A percentile compares a stretch with the other conserved stretches of the same genome.
Conservation (phyloP, 2,329 filamentous ascomycete genomes). For the Zopfia rhizophila region DNA sequence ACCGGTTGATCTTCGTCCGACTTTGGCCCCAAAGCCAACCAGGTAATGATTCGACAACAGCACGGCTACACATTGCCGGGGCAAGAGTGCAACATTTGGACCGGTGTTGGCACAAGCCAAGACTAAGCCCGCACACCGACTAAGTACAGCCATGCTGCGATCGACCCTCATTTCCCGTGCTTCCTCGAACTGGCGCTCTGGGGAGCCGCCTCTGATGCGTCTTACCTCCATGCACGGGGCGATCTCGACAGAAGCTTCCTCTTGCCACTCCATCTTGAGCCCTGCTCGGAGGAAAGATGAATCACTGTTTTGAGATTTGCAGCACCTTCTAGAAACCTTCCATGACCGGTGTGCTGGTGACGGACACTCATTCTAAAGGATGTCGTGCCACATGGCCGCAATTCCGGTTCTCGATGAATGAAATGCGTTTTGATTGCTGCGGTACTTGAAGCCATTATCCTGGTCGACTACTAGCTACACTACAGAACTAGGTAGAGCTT, state of each 20-base stretch:
- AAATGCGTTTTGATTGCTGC: too few relatives aligned
- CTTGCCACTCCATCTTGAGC: constrained; percentile 5
- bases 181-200: constrained; percentile 11
- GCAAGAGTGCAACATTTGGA: constrained; percentile 12
- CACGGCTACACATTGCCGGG: constrained; percentile 24
- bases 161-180: constrained; percentile 21
- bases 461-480: too few relatives aligned
- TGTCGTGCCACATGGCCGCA: constrained; percentile 23
- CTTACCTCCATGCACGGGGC: constrained; percentile 31
- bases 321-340: constrained; percentile 26
- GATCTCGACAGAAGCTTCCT: constrained; percentile 11
- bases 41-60: constrained; percentile 14
- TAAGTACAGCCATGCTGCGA: constrained; percentile 21
- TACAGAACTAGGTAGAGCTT: constrained; percentile 38
- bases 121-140: constrained; percentile 23
- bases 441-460: too few relatives aligned
- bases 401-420: constrained; percentile 23
- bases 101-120: constrained; percentile 10
- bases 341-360: constrained; percentile 24
- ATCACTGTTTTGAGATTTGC: constrained; percentile 6
- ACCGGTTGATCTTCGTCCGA: constrained; percentile 15
- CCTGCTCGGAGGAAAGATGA: constrained; percentile 15
- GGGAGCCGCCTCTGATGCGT: constrained; percentile 38
- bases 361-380: constrained; percentile 16
- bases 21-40: constrained; percentile 20